A percentile compares a stretch with the other conserved stretches of the same genome.
Conservation (phyloP, 352 stramenopile species). For the Aphanomyces astaci region DNA sequence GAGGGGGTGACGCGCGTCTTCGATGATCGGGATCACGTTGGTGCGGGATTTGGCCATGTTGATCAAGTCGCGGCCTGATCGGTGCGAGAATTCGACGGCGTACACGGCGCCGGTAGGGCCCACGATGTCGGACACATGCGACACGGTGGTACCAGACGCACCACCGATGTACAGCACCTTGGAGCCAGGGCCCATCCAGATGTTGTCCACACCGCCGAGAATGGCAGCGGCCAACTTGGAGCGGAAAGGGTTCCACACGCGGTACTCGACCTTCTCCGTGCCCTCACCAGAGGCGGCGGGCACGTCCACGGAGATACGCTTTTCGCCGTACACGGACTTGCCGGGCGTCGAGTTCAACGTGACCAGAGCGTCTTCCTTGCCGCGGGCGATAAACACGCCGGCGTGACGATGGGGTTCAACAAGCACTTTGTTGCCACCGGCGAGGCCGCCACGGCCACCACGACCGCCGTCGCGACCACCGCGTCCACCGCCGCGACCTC, state of each 20-base stretch:
- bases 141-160: conserved; percentile 97
- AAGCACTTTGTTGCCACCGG: conserved; percentile 93
- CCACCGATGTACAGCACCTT: conserved; percentile 99
- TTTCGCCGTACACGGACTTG: conserved; percentile 99
- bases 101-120: conserved; percentile 96
- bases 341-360: conserved; percentile 98
- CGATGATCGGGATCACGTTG: conserved; percentile 99
- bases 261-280: conserved; percentile 98
- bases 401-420: conserved; percentile 97
- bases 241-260: conserved; percentile 99
- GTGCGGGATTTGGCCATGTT: conserved; percentile 99
- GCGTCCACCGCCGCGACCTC: too few relatives aligned
- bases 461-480: conserved; percentile 55
- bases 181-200: conserved; percentile 95
- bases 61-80: conserved; percentile 97
- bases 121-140: conserved; percentile 99
- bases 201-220: conserved; percentile 98
- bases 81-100: conserved; percentile 99
- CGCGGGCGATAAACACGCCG: conserved; percentile 97
- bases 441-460: conserved; percentile 84
- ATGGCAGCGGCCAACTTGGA: conserved; percentile 99
- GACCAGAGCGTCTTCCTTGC: conserved; percentile 98
- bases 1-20: conserved; percentile 96
- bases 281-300: conserved; percentile 81
- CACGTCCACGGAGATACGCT: conserved; percentile 97